phyloP scores from a whole-genome alignment of 2,329 filamentous ascomycete genomes.

The Aspergillus pseudoviridinutans region DNA sequence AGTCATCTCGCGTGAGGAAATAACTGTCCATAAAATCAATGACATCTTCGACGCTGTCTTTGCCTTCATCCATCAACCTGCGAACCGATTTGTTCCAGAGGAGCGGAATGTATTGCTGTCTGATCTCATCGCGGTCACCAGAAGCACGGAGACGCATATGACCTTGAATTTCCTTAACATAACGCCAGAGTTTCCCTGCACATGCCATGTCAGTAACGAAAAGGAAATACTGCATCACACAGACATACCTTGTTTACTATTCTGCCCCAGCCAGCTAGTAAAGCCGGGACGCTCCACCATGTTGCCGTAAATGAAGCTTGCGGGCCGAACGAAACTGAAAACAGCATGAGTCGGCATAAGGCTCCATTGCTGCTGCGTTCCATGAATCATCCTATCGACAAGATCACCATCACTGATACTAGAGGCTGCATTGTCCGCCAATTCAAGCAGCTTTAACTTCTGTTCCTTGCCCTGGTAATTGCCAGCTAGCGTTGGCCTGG shows the following conservation, averaged over 20 bases:
- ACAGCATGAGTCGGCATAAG: slow-evolving; percentile 95
- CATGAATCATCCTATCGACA: slow-evolving; percentile 97
- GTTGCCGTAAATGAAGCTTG: slow-evolving; percentile 80
- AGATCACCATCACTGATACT: slow-evolving; percentile 97
- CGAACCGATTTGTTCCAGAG: slow-evolving; percentile 79
- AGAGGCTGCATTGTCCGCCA: slow-evolving; percentile 82
- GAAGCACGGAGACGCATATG: slow-evolving; percentile 92
- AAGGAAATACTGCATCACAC: not conserved
- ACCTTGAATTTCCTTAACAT: slow-evolving; percentile 88
- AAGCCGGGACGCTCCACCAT: slow-evolving; percentile 70
- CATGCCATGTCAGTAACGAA: slow-evolving; percentile 5
- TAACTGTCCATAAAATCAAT: slow-evolving; percentile 98
- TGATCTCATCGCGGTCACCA: slow-evolving; percentile 87
- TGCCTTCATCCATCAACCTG: slow-evolving; percentile 71
- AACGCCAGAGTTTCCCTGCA: slow-evolving; percentile 64
- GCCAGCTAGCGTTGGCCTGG: slow-evolving; percentile 65
- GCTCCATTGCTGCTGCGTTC: slow-evolving; percentile 96
- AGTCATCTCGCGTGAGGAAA: slow-evolving; percentile 90
- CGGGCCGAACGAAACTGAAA: slow-evolving; percentile 89
- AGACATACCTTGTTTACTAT: slow-evolving; percentile 72
- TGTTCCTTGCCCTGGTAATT: slow-evolving; percentile 64
- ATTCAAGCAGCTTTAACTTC: slow-evolving; percentile 76
- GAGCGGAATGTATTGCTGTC: slow-evolving; percentile 87
- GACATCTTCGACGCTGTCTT: slow-evolving; percentile 73
- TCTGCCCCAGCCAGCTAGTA: slow-evolving; percentile 90